Percentiles rank a stretch among this genome's conserved stretches.
Evolutionary conservation across 345 rosid genomes (phyloP).

Genomic region (Erucastrum elatum): DNA sequence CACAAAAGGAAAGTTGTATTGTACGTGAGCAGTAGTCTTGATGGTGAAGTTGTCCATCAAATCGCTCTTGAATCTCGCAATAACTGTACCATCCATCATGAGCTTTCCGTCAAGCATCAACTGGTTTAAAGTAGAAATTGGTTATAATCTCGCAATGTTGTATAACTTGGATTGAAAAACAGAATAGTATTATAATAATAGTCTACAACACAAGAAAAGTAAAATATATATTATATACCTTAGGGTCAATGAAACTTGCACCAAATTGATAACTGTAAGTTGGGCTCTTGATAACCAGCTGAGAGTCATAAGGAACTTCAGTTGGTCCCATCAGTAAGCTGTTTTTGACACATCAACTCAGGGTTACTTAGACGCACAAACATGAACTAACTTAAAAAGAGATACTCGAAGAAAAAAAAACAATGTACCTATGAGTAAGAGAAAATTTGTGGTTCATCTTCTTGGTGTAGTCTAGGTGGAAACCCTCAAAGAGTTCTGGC

Average conservation of each 20-base stretch:
- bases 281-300: conserved; percentile 58
- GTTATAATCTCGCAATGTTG: not conserved
- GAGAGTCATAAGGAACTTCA: conserved; percentile 55
- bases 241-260: conserved; percentile 66
- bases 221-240: conserved; percentile 35
- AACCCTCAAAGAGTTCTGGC: conserved; percentile 87
- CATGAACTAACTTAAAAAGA: not conserved
- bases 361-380: not conserved
- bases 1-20: conserved; percentile 1
- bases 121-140: conserved; percentile 39
- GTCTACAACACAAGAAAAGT: not conserved
- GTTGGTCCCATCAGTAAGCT: conserved; percentile 77
- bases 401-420: not conserved
- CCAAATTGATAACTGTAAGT: conserved; percentile 79
- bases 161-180: not conserved
- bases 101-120: conserved; percentile 79
- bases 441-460: conserved; percentile 61
- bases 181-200: not conserved
- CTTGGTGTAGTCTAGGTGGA: conserved; percentile 78
- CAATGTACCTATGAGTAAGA: not conserved
- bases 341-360: conserved; percentile 14
- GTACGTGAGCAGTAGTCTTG: conserved; percentile 78
- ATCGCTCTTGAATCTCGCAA: conserved; percentile 70
- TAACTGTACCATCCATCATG: conserved; percentile 73
- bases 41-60: conserved; percentile 65